Conservation (phyloP, 2,329 filamentous ascomycete genomes). For the Fusarium sp. region DNA sequence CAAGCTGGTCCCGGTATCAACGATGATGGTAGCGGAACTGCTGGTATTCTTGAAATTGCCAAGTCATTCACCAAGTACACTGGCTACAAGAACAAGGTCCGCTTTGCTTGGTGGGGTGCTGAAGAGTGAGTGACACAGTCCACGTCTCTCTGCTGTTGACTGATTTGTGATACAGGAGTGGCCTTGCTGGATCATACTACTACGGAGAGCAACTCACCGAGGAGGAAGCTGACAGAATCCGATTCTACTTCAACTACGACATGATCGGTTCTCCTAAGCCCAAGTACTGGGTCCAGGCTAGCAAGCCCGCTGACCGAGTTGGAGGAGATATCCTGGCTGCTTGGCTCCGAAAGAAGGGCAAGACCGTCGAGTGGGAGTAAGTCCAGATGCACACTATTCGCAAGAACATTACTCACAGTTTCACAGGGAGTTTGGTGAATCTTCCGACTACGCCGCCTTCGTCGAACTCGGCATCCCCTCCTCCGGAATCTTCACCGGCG, state of each 20-base stretch:
- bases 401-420: neutral
- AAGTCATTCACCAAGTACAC: conserved; percentile 50
- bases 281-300: conserved; percentile 52
- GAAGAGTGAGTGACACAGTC: conserved; percentile 47
- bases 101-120: conserved; percentile 55
- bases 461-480: conserved; percentile 52
- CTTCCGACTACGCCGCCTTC: conserved; percentile 55
- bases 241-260: conserved; percentile 76
- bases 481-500: conserved; percentile 54
- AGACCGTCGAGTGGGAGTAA: conserved; percentile 46
- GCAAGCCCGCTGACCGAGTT: conserved; percentile 50
- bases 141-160: neutral
- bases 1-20: conserved; percentile 53
- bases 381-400: neutral
- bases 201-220: conserved; percentile 50
- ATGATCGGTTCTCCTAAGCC: conserved; percentile 68
- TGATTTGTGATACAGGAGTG: conserved; percentile 42
- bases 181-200: conserved; percentile 55
- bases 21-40: conserved; percentile 53
- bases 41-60: conserved; percentile 51
- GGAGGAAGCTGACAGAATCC: conserved; percentile 62
- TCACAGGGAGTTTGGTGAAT: conserved; percentile 47
- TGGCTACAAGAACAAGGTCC: conserved; percentile 54
- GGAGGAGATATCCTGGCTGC: conserved; percentile 49
- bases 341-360: conserved; percentile 49